Evolutionary conservation across 2,329 filamentous ascomycete genomes (phyloP).

Genomic region (Cladosporium sphaerospermum): DNA sequence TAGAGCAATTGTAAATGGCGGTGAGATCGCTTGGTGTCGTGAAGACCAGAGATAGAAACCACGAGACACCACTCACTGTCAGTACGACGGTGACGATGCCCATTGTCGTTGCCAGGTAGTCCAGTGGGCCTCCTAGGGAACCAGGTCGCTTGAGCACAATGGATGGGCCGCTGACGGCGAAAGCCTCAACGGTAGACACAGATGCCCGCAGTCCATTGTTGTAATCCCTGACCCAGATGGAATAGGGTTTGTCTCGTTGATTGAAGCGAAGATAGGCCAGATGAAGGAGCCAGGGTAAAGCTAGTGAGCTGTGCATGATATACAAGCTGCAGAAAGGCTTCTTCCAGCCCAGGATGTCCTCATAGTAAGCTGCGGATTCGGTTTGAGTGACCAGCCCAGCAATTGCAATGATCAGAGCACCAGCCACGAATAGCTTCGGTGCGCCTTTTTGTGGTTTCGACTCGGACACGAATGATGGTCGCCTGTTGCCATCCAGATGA

Average conservation of each 20-base stretch:
- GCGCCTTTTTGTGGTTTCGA: slow-evolving; percentile 3
- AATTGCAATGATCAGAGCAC: slow-evolving; percentile 23
- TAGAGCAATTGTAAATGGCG: slow-evolving; percentile 32
- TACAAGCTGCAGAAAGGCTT: slow-evolving; percentile 30
- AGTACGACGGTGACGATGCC: slow-evolving; percentile 25
- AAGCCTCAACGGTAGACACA: slow-evolving; percentile 26
- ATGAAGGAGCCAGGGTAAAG: slow-evolving; percentile 27
- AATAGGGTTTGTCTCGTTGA: slow-evolving; percentile 18
- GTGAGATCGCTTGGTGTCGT: slow-evolving; percentile 30
- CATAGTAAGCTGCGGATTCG: slow-evolving; percentile 29
- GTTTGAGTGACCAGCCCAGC: slow-evolving; percentile 28
- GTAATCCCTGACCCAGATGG: slow-evolving; percentile 25
- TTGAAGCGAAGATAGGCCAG: slow-evolving; percentile 22
- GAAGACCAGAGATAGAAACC: slow-evolving; percentile 27
- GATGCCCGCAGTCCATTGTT: slow-evolving; percentile 25
- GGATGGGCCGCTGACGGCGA: slow-evolving; percentile 20
- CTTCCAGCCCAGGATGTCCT: slow-evolving; percentile 28
- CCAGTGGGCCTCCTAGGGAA: slow-evolving; percentile 23
- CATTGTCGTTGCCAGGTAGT: slow-evolving; percentile 27
- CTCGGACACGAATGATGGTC: slow-evolving; percentile 14
- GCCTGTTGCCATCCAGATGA: slow-evolving; percentile 17
- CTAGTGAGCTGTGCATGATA: slow-evolving; percentile 27
- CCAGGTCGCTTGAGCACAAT: slow-evolving; percentile 22
- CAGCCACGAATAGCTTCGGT: slow-evolving; percentile 14
- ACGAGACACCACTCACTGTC: slow-evolving; percentile 25